Conservation (phyloP, 768 basidiomycete species). For the Aureoboletus auriporus region DNA sequence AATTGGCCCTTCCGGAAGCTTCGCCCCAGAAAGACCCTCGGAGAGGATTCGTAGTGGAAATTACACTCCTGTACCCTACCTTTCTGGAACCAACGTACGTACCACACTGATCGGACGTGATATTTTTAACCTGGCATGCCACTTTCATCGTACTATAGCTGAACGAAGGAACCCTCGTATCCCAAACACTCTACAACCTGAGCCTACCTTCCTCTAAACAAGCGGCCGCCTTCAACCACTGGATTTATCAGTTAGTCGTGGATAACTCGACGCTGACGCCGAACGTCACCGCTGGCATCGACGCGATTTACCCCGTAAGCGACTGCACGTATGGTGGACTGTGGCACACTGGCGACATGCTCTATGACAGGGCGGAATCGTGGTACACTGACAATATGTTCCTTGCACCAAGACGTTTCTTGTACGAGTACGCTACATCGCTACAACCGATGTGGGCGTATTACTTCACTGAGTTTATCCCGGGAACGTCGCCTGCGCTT, state of each 20-base stretch:
- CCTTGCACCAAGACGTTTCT: conserved; percentile 45
- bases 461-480: conserved; percentile 54
- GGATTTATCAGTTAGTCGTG: conserved; percentile 45
- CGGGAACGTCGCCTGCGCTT: conserved; percentile 42
- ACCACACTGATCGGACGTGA: not conserved
- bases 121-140: not conserved
- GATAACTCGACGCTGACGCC: conserved; percentile 36
- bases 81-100: conserved; percentile 52
- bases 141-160: conserved; percentile 3
- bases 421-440: too few species aligned
- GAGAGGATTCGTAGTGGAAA: conserved; percentile 41
- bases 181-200: conserved; percentile 31
- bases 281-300: conserved; percentile 36
- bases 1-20: conserved; percentile 48
- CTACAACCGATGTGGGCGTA: conserved; percentile 52
- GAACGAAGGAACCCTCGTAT: conserved; percentile 11
- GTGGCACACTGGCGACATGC: conserved; percentile 56
- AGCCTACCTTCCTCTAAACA: conserved; percentile 38
- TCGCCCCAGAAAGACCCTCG: conserved; percentile 46
- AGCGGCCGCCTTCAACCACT: conserved; percentile 41
- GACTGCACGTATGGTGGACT: conserved; percentile 44
- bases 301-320: conserved; percentile 44
- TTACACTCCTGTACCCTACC: conserved; percentile 49
- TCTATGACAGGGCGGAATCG: conserved; percentile 52
- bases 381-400: conserved; percentile 63